Evolutionary conservation across 148 eudicot genomes (phyloP), one percentile per base, ranked within the genome.

Genomic region (Limonium bicolor): DNA sequence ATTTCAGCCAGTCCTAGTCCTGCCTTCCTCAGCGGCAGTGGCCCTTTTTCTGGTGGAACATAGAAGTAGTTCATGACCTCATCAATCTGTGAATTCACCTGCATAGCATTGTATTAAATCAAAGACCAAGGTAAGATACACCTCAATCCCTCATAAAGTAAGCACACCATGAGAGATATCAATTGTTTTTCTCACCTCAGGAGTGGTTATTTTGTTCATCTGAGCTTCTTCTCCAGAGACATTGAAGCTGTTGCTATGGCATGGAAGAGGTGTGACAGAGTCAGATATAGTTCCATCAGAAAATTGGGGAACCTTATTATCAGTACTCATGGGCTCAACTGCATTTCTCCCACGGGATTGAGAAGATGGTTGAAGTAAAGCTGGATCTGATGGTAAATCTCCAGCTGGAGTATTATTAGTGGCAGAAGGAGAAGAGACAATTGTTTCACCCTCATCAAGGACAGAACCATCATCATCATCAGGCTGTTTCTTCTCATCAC

Each of bases 31-130:
- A 64, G 76, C 39, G 51, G 65, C 67, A 56, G 20, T 7, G 70
- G 79, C 11, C 63, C 67, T 54, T 31, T 23, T 20, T 53, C 35
- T 18, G 60, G 71, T 12, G 67, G 60, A 20, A 56, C 61, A 37
- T 36, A 24, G 24, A 70, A 64, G 6, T 41, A 12, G 23, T 45
- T 53, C 49, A 45, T 24, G 46, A 60, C n/a, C 19, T 71, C 64
- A 27, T 70, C 71, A 27, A 73, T 28, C 36, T 65, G 68, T 5
- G 68, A 62, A 64, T 77, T 71, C 53, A 51, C 70, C 97, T 88
- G 74, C 46, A 67, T 13, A 20, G 20, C 19, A 9, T 7, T 4
- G 15, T 9, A 31, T 49, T 0, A 16, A 26, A 28, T 38, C 23
- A 50, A 23, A 13, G 6, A 13, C 37, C n/a, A n/a, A n/a, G n/a